Evolutionary conservation across 306 rosid genomes (phyloP).

Genomic region (Citrullus amarus): DNA sequence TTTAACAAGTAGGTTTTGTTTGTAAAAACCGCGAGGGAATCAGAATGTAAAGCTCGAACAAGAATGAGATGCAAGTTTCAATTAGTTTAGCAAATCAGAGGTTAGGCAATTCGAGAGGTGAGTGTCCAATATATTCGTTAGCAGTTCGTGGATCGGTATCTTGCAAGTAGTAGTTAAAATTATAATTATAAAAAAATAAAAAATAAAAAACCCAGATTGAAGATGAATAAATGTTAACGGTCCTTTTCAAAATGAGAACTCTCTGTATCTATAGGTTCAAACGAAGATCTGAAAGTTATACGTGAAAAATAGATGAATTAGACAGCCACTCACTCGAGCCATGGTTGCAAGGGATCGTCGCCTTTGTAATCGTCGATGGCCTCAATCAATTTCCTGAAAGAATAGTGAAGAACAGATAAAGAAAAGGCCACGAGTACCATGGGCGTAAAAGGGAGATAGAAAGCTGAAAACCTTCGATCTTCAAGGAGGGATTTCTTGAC

Average conservation of each 20-base stretch:
- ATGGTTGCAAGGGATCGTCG: constrained; percentile 82
- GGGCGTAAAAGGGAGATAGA: background rate
- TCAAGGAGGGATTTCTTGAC: constrained; percentile 48
- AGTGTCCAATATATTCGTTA: background rate
- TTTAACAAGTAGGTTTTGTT: constrained; percentile 9
- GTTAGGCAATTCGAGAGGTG: background rate
- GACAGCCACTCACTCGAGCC: constrained; percentile 55
- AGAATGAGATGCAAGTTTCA: background rate
- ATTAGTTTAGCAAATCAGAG: background rate
- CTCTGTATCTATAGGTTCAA: background rate
- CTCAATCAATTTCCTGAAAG: constrained; percentile 45
- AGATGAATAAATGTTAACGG: background rate
- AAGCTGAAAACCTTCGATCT: constrained; percentile 37
- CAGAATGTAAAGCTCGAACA: background rate
- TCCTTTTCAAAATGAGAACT: constrained; percentile 11
- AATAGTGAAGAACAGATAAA: background rate
- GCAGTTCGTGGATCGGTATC: background rate
- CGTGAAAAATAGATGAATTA: too few species aligned
- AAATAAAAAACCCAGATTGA: background rate
- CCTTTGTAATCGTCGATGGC: constrained; percentile 66
- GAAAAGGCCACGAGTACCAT: background rate
- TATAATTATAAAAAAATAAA: background rate
- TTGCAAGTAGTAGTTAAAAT: background rate
- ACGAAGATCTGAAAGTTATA: too few species aligned
- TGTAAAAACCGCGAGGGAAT: background rate